Base-by-base conservation (phyloP, 495 filamentous ascomycete species). In the Hyaloscypha finlandica region DNA sequence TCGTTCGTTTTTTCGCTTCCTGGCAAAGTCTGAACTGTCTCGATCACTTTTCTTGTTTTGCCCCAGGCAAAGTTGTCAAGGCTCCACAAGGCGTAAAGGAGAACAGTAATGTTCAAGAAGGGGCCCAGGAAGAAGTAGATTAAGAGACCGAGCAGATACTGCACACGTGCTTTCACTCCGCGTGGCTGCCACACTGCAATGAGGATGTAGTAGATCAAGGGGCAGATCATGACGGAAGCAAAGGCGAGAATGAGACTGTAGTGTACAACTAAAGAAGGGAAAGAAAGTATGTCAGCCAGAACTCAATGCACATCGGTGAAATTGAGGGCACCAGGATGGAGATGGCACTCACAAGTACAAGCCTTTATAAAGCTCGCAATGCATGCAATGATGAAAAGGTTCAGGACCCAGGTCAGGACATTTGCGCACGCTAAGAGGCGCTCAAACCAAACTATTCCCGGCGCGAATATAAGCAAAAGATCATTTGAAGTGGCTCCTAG, bases 11-110 rank as follows among this genome's bases (percentile, higher is more conserved):
- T 25, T 25, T 25, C 25, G 25, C 25, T 25, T 25, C 25, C 25
- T 2, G 25, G 25, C 25, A 25, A 25, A 25, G 25, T 25, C 25
- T 25, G 25, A 25, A 25, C 25, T 25, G 25, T 25, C 25, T 25
- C 25, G 25, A 39, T 2, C 11, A 48, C 42, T n/a, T 48, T 48
- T 48, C 55, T 58, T n/a, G 74, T 76, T 66, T 76, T 76, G 9
- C 74, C 74, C 74, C 74, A 76, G 39, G 68, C 68, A 68, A 76
- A 76, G 33, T 73, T 68, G 63, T 76, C 74, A 65, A 72, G 66
- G 51, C 72, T 70, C 12, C 69, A 14, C 39, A 71, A 68, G 0
- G 74, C 68, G 45, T 74, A 76, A 2, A 74, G 1, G 16, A 74
- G 71, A 3, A 76, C 72, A 31, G 70, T 53, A 16, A 76, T 73